Percentiles rank a stretch among this genome's conserved stretches.
Evolutionary conservation across 2,329 filamentous ascomycete species (phyloP).

Genomic region (Aspergillus pseudoglaucus): DNA sequence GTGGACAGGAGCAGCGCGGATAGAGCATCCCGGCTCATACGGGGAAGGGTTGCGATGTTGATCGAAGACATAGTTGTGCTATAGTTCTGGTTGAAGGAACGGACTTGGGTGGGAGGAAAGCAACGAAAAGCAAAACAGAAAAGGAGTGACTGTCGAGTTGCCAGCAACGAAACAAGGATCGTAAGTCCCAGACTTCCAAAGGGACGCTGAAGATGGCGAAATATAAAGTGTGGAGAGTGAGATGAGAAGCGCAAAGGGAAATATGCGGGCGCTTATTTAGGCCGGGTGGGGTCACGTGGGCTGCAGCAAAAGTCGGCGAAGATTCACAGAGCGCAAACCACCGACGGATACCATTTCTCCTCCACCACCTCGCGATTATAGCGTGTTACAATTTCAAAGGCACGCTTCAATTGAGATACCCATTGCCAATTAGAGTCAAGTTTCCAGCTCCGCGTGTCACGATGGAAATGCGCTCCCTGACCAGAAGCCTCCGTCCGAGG

Average conservation of each 20-base stretch:
- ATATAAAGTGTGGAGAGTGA: not conserved
- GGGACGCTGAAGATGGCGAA: not conserved
- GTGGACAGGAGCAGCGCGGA: conserved; percentile 56
- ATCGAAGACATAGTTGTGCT: conserved; percentile 43
- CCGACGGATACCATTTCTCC: not conserved
- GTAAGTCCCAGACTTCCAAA: not conserved
- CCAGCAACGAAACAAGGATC: not conserved
- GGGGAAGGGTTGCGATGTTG: conserved; percentile 57
- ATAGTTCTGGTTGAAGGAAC: not conserved
- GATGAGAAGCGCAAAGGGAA: not conserved
- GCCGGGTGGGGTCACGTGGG: not conserved
- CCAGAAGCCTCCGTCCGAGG: conserved; percentile 26
- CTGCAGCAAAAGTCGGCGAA: not conserved
- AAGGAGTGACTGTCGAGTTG: not conserved
- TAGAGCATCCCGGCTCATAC: conserved; percentile 63
- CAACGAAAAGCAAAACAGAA: not conserved
- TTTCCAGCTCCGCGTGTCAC: conserved; percentile 1
- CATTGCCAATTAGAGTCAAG: not conserved
- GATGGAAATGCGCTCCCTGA: conserved; percentile 28
- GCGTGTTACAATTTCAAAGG: not conserved
- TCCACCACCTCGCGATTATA: not conserved
- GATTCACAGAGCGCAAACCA: not conserved
- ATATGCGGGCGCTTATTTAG: not conserved
- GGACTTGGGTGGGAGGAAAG: not conserved
- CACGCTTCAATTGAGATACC: not conserved